Evolutionary conservation across 2,329 filamentous ascomycete genomes (phyloP).

Genomic region (Tolypocladium album): DNA sequence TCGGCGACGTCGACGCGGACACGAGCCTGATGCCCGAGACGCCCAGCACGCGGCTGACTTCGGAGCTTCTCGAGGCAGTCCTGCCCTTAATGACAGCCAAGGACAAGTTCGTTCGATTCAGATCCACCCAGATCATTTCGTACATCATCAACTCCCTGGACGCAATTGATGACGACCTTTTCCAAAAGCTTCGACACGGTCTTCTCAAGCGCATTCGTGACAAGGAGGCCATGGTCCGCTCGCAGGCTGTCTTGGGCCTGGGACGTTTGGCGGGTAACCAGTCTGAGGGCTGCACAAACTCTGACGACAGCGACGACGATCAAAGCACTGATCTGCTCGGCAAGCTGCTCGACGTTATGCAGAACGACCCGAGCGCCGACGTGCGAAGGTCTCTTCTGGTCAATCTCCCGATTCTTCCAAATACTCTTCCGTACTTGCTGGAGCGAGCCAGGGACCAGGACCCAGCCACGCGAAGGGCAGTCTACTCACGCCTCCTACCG

Average conservation of each 20-base stretch:
- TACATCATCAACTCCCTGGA: slow-evolving; percentile 90
- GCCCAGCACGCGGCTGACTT: slow-evolving; percentile 69
- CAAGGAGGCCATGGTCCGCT: slow-evolving; percentile 85
- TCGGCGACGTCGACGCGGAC: slow-evolving; percentile 55
- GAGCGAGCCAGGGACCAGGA: slow-evolving; percentile 88
- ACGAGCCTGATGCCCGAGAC: slow-evolving; percentile 68
- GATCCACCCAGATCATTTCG: slow-evolving; percentile 80
- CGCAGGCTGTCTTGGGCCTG: slow-evolving; percentile 87
- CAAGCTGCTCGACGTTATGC: slow-evolving; percentile 77
- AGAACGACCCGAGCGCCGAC: slow-evolving; percentile 90
- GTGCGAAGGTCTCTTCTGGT: slow-evolving; percentile 80
- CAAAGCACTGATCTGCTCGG: slow-evolving; percentile 61
- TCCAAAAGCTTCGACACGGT: slow-evolving; percentile 67
- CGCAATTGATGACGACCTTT: slow-evolving; percentile 84
- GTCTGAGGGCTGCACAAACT: slow-evolving; percentile 57
- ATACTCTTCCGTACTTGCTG: slow-evolving; percentile 75
- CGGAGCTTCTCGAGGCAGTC: slow-evolving; percentile 60
- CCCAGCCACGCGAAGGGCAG: slow-evolving; percentile 66
- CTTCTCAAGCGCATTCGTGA: slow-evolving; percentile 81
- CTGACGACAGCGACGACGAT: slow-evolving; percentile 57
- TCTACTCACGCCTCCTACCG: slow-evolving; percentile 81
- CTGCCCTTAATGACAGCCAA: slow-evolving; percentile 73
- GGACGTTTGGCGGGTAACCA: slow-evolving; percentile 72
- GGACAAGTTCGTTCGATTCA: slow-evolving; percentile 85
- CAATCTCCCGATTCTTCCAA: slow-evolving; percentile 78